These are phyloP conservation scores for Harringtonia aguacate DNA, from an alignment of 2,329 filamentous ascomycete genomes.

Conservation along the genomic window DNA sequence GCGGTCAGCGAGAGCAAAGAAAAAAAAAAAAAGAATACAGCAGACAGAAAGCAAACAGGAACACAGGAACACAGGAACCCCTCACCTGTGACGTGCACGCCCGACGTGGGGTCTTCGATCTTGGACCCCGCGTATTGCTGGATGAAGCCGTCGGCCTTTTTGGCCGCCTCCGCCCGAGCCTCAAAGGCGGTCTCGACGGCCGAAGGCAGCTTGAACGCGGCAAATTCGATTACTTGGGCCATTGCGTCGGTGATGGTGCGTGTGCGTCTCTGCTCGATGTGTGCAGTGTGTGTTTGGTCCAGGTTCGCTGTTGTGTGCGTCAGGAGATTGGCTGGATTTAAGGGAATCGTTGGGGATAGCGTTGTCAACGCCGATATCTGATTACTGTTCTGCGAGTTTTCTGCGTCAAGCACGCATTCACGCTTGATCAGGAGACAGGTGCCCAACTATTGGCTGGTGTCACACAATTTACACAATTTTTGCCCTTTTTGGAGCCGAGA, in stretches of 20 bases:
- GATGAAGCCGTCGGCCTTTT: constrained; percentile 2
- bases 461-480: no score
- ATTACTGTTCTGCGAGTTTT: no score
- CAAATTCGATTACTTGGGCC: constrained; percentile 8
- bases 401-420: no score
- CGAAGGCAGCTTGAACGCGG: neutral
- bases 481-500: no score
- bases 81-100: neutral
- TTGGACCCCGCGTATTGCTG: constrained; percentile 4
- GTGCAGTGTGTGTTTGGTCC: neutral
- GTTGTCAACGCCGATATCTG: no score
- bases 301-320: neutral
- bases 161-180: constrained; percentile 1
- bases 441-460: no score
- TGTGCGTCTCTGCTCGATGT: no score
- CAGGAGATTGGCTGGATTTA: neutral
- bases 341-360: no score
- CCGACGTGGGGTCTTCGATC: constrained; percentile 1
- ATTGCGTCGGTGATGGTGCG: neutral
- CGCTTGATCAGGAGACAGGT: no score
- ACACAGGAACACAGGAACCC: no score
- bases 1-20: neutral
- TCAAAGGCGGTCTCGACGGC: neutral
- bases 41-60: no score
- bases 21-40: neutral